A percentile compares a stretch with the other conserved stretches of the same genome.
phyloP scores from a whole-genome alignment of 805 yeast species.

The Candida khao-thaluensis region DNA sequence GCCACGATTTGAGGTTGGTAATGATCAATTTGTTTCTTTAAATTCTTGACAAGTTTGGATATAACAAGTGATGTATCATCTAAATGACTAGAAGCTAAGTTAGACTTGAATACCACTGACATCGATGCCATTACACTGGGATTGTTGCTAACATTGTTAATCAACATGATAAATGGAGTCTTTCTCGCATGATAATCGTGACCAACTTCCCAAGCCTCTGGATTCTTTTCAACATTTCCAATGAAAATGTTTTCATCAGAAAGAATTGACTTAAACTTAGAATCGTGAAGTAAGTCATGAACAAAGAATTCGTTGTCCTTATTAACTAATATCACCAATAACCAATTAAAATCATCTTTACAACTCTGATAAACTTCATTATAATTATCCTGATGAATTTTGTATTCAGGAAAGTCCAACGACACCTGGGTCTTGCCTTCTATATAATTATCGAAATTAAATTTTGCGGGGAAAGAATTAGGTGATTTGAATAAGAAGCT shows the following conservation, averaged over 20 bases:
- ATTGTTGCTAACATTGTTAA: conserved; percentile 36
- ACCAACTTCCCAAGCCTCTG: conserved; percentile 41
- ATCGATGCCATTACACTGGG: conserved; percentile 38
- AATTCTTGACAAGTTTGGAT: conserved; percentile 25
- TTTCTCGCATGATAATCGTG: conserved; percentile 26
- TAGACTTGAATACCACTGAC: conserved; percentile 37
- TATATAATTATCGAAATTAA: conserved; percentile 24
- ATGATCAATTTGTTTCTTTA: conserved; percentile 25
- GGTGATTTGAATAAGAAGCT: conserved; percentile 7
- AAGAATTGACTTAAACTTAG: conserved; percentile 26
- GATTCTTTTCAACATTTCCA: conserved; percentile 30
- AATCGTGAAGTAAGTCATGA: conserved; percentile 26
- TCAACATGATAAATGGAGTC: conserved; percentile 38
- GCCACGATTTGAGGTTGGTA: conserved; percentile 41
- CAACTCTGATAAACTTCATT: conserved; percentile 30
- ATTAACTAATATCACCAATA: conserved; percentile 33
- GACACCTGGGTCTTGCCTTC: conserved; percentile 14
- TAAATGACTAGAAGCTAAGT: conserved; percentile 22
- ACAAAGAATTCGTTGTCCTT: conserved; percentile 22
- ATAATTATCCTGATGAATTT: conserved; percentile 3
- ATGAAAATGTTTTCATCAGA: conserved; percentile 21
- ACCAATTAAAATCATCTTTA: conserved; percentile 31
- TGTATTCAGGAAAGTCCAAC: conserved; percentile 19
- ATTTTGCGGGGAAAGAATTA: conserved; percentile 22
- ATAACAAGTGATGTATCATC: conserved; percentile 15